Conservation (phyloP, 768 basidiomycete species). For the Suillus weaverae region DNA sequence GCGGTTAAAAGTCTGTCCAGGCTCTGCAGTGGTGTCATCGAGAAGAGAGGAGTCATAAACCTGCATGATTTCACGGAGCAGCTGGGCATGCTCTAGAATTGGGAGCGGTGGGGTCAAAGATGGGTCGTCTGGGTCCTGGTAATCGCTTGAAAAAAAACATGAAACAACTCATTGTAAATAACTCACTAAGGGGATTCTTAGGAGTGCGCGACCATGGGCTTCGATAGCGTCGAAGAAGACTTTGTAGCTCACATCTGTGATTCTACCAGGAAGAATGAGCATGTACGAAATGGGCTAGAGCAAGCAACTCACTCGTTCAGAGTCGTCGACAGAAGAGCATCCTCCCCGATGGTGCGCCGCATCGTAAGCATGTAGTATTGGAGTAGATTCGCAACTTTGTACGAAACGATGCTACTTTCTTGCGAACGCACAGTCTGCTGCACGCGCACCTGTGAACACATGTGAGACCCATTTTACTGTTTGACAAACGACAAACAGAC, state of each 20-base stretch:
- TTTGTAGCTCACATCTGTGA: slow-evolving; percentile 77
- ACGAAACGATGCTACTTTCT: slow-evolving; percentile 89
- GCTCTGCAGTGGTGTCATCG: slow-evolving; percentile 38
- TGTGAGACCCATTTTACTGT: not conserved
- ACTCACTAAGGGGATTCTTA: slow-evolving; percentile 55
- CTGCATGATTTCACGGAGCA: slow-evolving; percentile 83
- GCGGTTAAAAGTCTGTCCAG: slow-evolving; percentile 49
- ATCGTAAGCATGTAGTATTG: slow-evolving; percentile 95
- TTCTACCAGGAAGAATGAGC: slow-evolving; percentile 42
- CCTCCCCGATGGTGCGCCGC: slow-evolving; percentile 86
- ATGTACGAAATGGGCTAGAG: not conserved
- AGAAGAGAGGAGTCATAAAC: slow-evolving; percentile 88
- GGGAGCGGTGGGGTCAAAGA: slow-evolving; percentile 71
- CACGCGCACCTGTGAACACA: slow-evolving; percentile 65
- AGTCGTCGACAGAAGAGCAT: slow-evolving; percentile 73
- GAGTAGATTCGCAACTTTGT: slow-evolving; percentile 91
- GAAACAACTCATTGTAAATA: not conserved
- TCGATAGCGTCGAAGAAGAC: slow-evolving; percentile 89
- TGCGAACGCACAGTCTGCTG: slow-evolving; percentile 92
- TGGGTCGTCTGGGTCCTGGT: slow-evolving; percentile 66
- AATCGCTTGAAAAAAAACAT: not conserved
- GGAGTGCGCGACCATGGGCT: slow-evolving; percentile 70
- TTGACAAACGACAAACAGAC: slow-evolving; percentile 37
- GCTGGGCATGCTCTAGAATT: slow-evolving; percentile 80
- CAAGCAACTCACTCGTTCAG: slow-evolving; percentile 67